Evolutionary conservation across 2,329 filamentous ascomycete species (phyloP).

Genomic region (Mariannaea sp.): DNA sequence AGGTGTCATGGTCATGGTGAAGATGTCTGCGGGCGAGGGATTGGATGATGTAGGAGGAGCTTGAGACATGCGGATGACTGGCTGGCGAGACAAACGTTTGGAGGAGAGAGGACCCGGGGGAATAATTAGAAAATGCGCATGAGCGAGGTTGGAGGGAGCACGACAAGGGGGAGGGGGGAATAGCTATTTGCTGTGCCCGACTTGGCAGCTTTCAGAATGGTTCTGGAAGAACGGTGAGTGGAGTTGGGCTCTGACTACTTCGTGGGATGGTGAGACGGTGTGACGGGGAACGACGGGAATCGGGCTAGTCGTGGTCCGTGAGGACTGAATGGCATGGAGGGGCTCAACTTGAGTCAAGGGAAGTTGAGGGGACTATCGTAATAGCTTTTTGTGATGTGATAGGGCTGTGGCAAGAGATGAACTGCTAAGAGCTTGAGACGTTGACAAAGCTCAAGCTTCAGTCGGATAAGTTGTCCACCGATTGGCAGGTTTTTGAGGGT

Average conservation of each 20-base stretch:
- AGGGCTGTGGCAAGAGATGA: no score
- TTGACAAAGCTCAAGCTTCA: no score
- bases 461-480: no score
- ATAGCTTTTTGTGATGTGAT: no score
- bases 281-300: no score
- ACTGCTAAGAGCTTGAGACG: no score
- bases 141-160: not conserved
- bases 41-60: conserved; percentile 31
- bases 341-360: no score
- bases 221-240: not conserved
- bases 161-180: not conserved
- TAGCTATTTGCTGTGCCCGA: not conserved
- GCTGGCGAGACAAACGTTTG: not conserved
- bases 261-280: not conserved
- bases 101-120: conserved; percentile 1
- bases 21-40: conserved; percentile 31
- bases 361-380: no score
- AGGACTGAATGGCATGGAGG: no score
- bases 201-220: conserved; percentile 3
- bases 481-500: no score
- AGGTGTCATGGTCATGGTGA: conserved; percentile 38
- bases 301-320: no score
- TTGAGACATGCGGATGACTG: conserved; percentile 33
- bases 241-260: conserved; percentile 6
- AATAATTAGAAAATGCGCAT: not conserved